These are phyloP conservation scores for Tylopilus balloui DNA, from an alignment of 768 basidiomycete genomes.

Conservation along the genomic window DNA sequence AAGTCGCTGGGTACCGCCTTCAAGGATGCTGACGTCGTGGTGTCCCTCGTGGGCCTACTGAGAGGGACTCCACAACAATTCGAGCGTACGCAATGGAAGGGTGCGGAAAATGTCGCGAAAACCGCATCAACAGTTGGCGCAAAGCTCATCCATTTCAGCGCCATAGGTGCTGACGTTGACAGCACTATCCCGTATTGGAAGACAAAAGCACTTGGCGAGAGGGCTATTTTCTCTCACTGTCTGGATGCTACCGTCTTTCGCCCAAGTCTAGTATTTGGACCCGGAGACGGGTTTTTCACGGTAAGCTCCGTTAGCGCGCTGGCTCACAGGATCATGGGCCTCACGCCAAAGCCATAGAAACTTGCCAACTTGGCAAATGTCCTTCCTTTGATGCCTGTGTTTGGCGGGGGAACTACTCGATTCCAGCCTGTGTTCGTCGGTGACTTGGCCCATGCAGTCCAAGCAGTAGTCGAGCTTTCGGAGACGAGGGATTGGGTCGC, in stretches of 20 bases:
- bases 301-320: conserved; percentile 35
- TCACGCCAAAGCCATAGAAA: conserved; percentile 36
- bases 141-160: conserved; percentile 62
- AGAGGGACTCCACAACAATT: conserved; percentile 53
- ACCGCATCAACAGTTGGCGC: conserved; percentile 50
- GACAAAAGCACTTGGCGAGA: conserved; percentile 63
- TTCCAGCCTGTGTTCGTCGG: conserved; percentile 76
- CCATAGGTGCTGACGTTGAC: conserved; percentile 63
- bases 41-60: conserved; percentile 70
- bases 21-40: conserved; percentile 49
- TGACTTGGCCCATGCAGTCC: conserved; percentile 60
- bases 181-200: conserved; percentile 57
- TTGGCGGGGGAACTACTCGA: conserved; percentile 58
- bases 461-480: conserved; percentile 46
- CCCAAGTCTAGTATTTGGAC: conserved; percentile 73
- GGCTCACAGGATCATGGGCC: background rate
- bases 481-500: conserved; percentile 33
- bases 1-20: conserved; percentile 46
- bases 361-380: conserved; percentile 57
- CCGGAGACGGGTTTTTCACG: conserved; percentile 71
- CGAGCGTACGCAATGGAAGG: conserved; percentile 57
- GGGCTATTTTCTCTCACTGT: conserved; percentile 43
- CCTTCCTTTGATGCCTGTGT: conserved; percentile 73
- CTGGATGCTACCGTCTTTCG: conserved; percentile 58
- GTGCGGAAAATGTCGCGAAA: conserved; percentile 61